A percentile compares a stretch with the other conserved stretches of the same genome.
Conservation (phyloP, 2,329 filamentous ascomycete genomes). For the Pyrenophora graminea region DNA sequence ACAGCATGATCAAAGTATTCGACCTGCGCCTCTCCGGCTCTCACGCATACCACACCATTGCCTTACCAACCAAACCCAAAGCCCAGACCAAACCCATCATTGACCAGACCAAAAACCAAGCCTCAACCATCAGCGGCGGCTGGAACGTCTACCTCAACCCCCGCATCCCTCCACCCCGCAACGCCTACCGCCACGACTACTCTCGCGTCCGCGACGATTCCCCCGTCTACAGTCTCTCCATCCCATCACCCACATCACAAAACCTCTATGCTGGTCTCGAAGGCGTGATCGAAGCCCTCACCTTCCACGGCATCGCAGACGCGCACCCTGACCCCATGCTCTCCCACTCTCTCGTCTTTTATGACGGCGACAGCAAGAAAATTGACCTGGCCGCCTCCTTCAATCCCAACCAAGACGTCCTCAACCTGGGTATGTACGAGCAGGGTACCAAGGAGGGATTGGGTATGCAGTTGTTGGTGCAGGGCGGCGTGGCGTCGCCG, state of each 20-base stretch:
- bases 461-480: slow-evolving; percentile 48
- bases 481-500: slow-evolving; percentile 39
- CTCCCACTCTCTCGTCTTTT: slow-evolving; percentile 14
- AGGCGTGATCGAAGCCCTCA: slow-evolving; percentile 50
- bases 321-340: slow-evolving; percentile 50
- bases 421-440: slow-evolving; percentile 54
- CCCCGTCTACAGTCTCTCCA: slow-evolving; percentile 55
- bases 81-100: slow-evolving; percentile 18
- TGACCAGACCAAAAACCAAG: background rate
- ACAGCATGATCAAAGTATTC: slow-evolving; percentile 65
- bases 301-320: slow-evolving; percentile 51
- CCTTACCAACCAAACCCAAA: slow-evolving; percentile 19
- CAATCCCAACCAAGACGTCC: slow-evolving; percentile 42
- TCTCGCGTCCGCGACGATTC: slow-evolving; percentile 38
- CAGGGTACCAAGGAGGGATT: slow-evolving; percentile 43
- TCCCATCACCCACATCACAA: slow-evolving; percentile 50
- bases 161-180: slow-evolving; percentile 23
- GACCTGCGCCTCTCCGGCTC: slow-evolving; percentile 60
- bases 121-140: slow-evolving; percentile 27
- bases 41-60: slow-evolving; percentile 44
- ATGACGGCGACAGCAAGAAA: slow-evolving; percentile 10
- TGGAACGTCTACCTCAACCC: slow-evolving; percentile 56
- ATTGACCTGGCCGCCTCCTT: slow-evolving; percentile 38
- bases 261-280: slow-evolving; percentile 56
- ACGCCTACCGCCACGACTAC: slow-evolving; percentile 22